Evolutionary conservation across 139 green algal genomes (phyloP).

Genomic region (Chlorella vulgaris): DNA sequence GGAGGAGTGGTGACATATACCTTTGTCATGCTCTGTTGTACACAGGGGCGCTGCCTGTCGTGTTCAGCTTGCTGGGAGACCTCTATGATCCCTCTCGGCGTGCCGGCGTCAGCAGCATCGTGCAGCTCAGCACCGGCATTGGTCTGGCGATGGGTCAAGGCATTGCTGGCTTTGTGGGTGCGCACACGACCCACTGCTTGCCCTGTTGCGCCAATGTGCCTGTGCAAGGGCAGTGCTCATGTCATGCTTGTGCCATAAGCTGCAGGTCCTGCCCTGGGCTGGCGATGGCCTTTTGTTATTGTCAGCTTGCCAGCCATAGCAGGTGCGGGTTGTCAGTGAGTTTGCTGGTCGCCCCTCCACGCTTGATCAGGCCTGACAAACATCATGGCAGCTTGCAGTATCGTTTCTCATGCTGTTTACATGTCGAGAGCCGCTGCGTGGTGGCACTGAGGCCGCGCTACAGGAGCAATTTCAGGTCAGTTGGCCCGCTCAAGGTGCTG

Average conservation of each 20-base stretch:
- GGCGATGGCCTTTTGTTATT: conserved; percentile 86
- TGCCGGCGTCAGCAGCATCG: conserved; percentile 32
- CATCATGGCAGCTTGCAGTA: too few relatives aligned
- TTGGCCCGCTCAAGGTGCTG: too few relatives aligned
- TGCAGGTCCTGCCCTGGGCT: conserved; percentile 69
- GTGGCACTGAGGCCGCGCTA: conserved; percentile 58
- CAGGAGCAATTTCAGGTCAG: conserved; percentile 32
- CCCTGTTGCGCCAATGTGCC: too few relatives aligned
- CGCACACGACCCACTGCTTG: too few relatives aligned
- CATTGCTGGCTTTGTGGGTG: conserved; percentile 66
- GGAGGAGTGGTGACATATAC: not conserved
- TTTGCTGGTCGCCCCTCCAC: too few relatives aligned
- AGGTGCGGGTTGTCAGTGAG: not conserved
- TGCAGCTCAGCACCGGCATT: conserved; percentile 36
- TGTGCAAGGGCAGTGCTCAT: too few relatives aligned
- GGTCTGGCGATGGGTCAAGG: conserved; percentile 78
- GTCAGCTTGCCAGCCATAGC: conserved; percentile 69
- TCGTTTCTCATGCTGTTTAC: conserved; percentile 64
- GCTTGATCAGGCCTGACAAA: too few relatives aligned
- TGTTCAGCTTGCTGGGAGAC: conserved; percentile 83
- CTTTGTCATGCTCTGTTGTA: too few relatives aligned
- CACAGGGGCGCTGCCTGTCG: conserved; percentile 72
- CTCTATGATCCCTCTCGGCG: conserved; percentile 63
- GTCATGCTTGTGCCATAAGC: not conserved
- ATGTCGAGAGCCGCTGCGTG: conserved; percentile 64